phyloP scores from a whole-genome alignment of 768 basidiomycete genomes.

The Lentinula detonsa region DNA sequence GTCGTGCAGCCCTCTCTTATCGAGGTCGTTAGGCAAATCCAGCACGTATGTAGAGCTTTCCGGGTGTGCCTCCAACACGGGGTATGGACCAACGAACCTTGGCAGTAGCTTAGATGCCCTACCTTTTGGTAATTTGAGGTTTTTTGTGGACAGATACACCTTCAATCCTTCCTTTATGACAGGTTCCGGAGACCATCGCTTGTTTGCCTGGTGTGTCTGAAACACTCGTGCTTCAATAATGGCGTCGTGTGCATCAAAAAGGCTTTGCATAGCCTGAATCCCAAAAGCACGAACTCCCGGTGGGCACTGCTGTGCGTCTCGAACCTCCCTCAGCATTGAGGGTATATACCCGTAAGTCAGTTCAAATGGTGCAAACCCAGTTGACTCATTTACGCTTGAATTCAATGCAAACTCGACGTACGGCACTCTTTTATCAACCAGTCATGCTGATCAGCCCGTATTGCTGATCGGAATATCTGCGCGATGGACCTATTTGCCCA shows the following conservation, averaged over 20 bases:
- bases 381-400: slow-evolving; percentile 10
- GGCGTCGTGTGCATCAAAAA: slow-evolving; percentile 19
- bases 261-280: slow-evolving; percentile 6
- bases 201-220: slow-evolving; percentile 18
- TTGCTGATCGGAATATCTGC: slow-evolving; percentile 8
- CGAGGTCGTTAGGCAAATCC: slow-evolving; percentile 16
- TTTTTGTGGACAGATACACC: slow-evolving; percentile 24
- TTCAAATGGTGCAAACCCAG: slow-evolving; percentile 19
- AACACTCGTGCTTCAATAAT: slow-evolving; percentile 16
- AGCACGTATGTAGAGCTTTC: slow-evolving; percentile 15
- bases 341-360: slow-evolving; percentile 10
- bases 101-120: slow-evolving; percentile 22
- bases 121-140: slow-evolving; percentile 22
- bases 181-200: slow-evolving; percentile 8
- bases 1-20: slow-evolving; percentile 14
- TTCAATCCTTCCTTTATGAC: slow-evolving; percentile 10
- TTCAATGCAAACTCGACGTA: slow-evolving; percentile 13
- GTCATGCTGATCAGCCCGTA: slow-evolving; percentile 10
- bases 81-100: slow-evolving; percentile 25
- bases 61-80: not conserved
- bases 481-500: slow-evolving; percentile 6
- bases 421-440: slow-evolving; percentile 9
- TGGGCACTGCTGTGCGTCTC: rapidly evolving
- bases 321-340: not conserved
- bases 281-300: slow-evolving; percentile 16